Evolutionary conservation across 164 flowering plant species (phyloP), one percentile per base, ranked within the genome.

Genomic region (Cinnamomum micranthum): DNA sequence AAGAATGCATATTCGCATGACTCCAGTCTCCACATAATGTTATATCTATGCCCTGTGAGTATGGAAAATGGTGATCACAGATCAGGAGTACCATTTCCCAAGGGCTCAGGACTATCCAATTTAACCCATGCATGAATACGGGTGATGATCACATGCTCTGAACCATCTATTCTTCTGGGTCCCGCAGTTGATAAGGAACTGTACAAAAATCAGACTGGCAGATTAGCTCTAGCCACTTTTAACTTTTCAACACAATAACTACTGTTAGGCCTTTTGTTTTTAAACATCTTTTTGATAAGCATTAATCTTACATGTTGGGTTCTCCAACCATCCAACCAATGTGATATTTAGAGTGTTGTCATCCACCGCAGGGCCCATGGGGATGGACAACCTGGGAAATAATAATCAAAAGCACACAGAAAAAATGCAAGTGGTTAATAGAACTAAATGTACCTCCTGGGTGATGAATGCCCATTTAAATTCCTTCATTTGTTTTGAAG

Each of bases 401-500:
- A 31, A 31, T 5, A 31, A 0, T 31, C 35, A 31, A 31, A 31
- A 31, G 35, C 35, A 4, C 35, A 31, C 35, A 55, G 31, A 66
- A 12, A 51, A 73, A 66, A 28, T 19, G 50, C 27, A 66, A 41
- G 47, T 41, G 47, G 47, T 41, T 41, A 41, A 41, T 41, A 41
- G 47, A 41, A 41, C 47, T 41, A 41, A 22, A 47, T 20, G 14
- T 79, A 92, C 97, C 97, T 91, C 97, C 52, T 81, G 91, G 67
- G 99, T 93, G 70, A 95, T 89, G 77, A 92, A 93, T 60, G 93
- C 93, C 97, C 97, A 95, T 77, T 88, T 93, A 23, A 91, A 87
- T 73, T 86, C 88, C 74, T 77, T 64, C n/a, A 91, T 79, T 60
- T 50, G 74, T 76, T 89, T 80, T 28, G 80, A 74, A n/a, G 94